Conservation (phyloP, 768 basidiomycete species). For the Tylopilus cervinicoccineus region DNA sequence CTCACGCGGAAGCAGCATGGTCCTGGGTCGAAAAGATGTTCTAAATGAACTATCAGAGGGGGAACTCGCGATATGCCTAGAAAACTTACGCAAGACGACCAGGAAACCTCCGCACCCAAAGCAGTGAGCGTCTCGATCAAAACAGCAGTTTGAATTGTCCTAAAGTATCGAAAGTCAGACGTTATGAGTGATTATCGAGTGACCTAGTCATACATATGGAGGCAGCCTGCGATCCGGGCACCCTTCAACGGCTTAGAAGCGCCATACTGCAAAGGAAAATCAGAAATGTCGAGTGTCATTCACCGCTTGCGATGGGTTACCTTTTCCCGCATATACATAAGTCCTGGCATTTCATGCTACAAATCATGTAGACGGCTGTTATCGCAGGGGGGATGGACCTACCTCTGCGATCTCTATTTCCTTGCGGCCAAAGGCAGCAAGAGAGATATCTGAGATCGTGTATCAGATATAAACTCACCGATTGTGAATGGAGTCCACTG, state of each 20-base stretch:
- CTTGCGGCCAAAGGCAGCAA: constrained; percentile 99
- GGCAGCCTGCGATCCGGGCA: constrained; percentile 94
- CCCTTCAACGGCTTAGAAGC: constrained; percentile 83
- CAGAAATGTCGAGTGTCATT: constrained; percentile 9
- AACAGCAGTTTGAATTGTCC: constrained; percentile 98
- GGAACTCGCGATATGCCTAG: background rate
- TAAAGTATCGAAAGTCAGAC: constrained; percentile 30
- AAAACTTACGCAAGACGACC: constrained; percentile 90
- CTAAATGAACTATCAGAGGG: constrained; percentile 35
- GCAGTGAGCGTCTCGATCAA: constrained; percentile 96
- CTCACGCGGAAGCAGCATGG: constrained; percentile 95
- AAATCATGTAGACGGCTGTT: constrained; percentile 7
- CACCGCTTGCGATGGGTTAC: constrained; percentile 35
- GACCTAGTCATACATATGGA: constrained; percentile 76
- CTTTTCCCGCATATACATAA: constrained; percentile 90
- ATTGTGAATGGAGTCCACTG: background rate
- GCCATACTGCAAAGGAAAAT: constrained; percentile 54
- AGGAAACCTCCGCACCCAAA: constrained; percentile 95
- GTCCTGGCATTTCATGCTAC: constrained; percentile 92
- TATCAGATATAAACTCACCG: background rate
- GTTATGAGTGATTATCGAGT: background rate
- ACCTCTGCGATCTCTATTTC: constrained; percentile 99
- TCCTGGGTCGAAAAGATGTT: constrained; percentile 99
- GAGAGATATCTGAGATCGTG: constrained; percentile 68
- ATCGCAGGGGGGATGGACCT: constrained; percentile 22